These are phyloP conservation scores for Coix lacrymajobi DNA, from an alignment of 176 grass and related monocot genomes.

Conservation along the genomic window DNA sequence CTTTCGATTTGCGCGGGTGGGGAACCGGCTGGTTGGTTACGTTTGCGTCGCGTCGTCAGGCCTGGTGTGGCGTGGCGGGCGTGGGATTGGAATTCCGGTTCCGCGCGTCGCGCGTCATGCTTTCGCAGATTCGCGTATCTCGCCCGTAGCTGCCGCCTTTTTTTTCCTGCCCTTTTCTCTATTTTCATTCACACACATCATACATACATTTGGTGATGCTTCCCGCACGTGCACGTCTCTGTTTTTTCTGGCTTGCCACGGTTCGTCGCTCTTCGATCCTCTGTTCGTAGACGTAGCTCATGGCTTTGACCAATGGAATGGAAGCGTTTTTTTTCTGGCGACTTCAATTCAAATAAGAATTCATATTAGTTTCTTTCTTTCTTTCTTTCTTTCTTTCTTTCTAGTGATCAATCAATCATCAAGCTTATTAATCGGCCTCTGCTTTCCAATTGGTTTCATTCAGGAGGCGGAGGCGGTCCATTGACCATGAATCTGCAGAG, in stretches of 20 bases:
- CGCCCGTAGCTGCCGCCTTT: neutral
- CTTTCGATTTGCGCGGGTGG: constrained; percentile 13
- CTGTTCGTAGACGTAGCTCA: neutral
- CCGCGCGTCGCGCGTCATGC: neutral
- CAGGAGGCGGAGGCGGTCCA: neutral
- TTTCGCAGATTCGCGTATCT: constrained; percentile 17
- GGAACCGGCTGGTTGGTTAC: neutral
- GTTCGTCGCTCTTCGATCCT: constrained; percentile 7
- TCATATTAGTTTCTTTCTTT: neutral
- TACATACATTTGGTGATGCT: neutral
- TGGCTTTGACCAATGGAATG: constrained; percentile 13
- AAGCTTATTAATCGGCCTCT: neutral
- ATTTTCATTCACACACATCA: neutral
- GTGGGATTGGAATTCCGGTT: neutral
- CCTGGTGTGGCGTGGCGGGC: neutral
- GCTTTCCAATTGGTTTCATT: constrained; percentile 2
- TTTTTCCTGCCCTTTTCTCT: neutral
- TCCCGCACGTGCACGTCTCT: constrained; percentile 25
- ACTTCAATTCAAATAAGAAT: neutral
- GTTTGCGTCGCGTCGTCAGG: neutral
- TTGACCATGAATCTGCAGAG: neutral
- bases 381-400: neutral
- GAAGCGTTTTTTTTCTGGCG: neutral
- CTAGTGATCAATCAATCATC: rapidly evolving
- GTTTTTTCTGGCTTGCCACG: constrained; percentile 2